Base-by-base conservation (phyloP, 73 alveolate genomes). In the Paramecium sonneborni region DNA sequence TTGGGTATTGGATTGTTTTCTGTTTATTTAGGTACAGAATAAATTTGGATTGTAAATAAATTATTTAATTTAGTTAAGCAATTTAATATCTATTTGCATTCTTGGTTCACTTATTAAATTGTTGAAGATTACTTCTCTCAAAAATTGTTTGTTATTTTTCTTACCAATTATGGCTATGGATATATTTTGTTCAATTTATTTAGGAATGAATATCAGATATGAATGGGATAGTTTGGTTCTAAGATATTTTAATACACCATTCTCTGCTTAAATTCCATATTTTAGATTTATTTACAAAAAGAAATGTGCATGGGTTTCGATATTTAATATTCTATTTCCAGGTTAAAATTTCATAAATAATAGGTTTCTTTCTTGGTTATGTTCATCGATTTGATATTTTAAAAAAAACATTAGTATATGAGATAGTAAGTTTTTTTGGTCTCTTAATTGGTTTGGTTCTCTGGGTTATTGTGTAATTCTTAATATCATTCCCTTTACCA, bases 401-500 rank as follows among this genome's bases (percentile, higher is more conserved):
- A 12, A 70, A 70, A 35, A 10, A 70, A 70, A 70, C 86, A 4
- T 70, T 28, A 4, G 86, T 70, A 9, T 70, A 70, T 32, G 26
- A 70, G 37, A 32, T 70, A 28, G 57, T 70, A 2, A 15, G 58
- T 32, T 70, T 70, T 28, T 12, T 70, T 18, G 86, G 86, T 14
- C 28, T 70, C 3, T 32, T 70, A 32, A 35, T 70, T 18, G 86
- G 86, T 3, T 70, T 70, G 23, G 86, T 70, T 3, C 57, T 70
- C 5, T 70, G 86, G 86, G 57, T 70, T 26, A 48, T 70, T 14
- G 57, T 70, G 1, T 70, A 70, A 70, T 70, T 3, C 23, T 23
- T 70, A 15, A 70, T 32, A 14, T 70, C 86, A 28, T 70, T 70
- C 34, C 86, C 86, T 21, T 70, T 70, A 70, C 86, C 86, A 32